Conservation (phyloP, 208 protist species). For the Trypanosoma platydactyli region DNA sequence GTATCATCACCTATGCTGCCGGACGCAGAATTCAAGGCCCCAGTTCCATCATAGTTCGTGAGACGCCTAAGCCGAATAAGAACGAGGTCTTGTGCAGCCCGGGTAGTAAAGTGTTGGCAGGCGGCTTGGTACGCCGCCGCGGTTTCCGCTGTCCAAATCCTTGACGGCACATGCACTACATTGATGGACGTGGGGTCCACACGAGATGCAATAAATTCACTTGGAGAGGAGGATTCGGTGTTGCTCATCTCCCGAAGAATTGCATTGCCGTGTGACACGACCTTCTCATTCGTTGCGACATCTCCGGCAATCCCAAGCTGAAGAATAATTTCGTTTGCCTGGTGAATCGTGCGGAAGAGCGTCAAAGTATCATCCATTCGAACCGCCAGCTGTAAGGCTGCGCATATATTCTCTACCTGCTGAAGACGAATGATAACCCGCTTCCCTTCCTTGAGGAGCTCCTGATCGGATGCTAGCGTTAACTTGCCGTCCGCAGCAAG, state of each 20-base stretch:
- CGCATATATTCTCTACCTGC: constrained; percentile 41
- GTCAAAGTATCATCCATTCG: constrained; percentile 40
- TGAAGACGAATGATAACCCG: constrained; percentile 50
- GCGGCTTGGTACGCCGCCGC: constrained; percentile 41
- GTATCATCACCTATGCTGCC: constrained; percentile 12
- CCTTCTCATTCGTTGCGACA: constrained; percentile 6
- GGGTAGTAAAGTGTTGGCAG: constrained; percentile 39
- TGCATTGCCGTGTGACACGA: constrained; percentile 15
- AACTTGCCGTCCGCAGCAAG: constrained; percentile 9
- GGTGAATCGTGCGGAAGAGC: constrained; percentile 60
- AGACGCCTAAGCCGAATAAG: constrained; percentile 44
- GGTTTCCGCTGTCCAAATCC: constrained; percentile 45
- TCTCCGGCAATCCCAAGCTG: constrained; percentile 42
- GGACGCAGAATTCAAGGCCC: not conserved
- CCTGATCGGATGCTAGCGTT: constrained; percentile 21
- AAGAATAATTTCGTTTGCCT: constrained; percentile 64
- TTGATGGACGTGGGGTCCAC: constrained; percentile 20
- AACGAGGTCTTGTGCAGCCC: constrained; percentile 36
- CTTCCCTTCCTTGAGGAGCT: constrained; percentile 41
- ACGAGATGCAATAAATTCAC: constrained; percentile 24
- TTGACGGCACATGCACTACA: constrained; percentile 43
- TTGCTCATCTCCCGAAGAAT: constrained; percentile 21
- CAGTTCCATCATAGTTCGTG: constrained; percentile 20
- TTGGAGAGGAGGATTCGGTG: constrained; percentile 1
- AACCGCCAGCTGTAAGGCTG: constrained; percentile 27